A percentile compares a stretch with the other conserved stretches of the same genome.
Evolutionary conservation across 208 protist species (phyloP).

Genomic region (Leishmania tropica): DNA sequence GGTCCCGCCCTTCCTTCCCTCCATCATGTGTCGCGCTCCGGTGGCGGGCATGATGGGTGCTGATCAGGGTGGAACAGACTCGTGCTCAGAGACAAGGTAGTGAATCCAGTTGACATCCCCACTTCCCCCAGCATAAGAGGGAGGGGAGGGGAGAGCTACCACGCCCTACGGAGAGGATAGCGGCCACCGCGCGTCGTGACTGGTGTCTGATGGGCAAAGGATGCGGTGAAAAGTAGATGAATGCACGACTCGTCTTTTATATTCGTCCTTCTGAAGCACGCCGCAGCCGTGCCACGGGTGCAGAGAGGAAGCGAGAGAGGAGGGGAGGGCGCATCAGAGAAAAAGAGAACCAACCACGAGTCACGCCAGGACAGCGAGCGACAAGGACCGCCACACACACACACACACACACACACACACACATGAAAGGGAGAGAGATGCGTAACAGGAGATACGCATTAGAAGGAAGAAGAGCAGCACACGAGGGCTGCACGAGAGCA

Average conservation of each 20-base stretch:
- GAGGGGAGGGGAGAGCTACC: no score
- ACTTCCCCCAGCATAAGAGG: no score
- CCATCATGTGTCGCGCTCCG: neutral
- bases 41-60: neutral
- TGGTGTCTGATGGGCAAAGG: no score
- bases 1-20: neutral
- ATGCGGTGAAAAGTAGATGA: no score
- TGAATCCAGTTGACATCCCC: no score
- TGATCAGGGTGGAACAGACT: neutral
- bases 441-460: constrained; percentile 1
- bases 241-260: no score
- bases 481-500: neutral
- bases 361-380: neutral
- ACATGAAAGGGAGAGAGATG: neutral
- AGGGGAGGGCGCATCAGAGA: neutral
- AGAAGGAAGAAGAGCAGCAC: neutral
- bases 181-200: no score
- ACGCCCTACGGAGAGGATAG: no score
- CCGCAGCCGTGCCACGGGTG: neutral
- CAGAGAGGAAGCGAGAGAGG: neutral
- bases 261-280: no score
- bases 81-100: no score
- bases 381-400: neutral
- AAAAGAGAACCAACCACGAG: neutral
- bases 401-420: neutral